A percentile compares a stretch with the other conserved stretches of the same genome.
Conservation (phyloP, 176 grass and related monocot species). For the Bromus sterilis region DNA sequence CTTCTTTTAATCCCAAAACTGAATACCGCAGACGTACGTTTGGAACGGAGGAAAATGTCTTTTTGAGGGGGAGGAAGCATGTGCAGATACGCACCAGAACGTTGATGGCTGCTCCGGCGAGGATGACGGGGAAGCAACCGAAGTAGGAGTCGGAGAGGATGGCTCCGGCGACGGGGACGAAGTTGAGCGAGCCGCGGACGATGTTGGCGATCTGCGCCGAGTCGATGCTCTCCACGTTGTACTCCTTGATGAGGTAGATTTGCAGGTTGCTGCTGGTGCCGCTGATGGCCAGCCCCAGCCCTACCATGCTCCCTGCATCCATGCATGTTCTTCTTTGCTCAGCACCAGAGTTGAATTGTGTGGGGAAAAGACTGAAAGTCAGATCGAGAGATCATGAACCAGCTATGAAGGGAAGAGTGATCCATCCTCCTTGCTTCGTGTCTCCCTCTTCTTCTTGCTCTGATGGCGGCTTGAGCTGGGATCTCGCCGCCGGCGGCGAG, state of each 20-base stretch:
- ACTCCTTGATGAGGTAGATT: background rate
- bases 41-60: background rate
- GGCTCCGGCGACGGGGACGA: slow-evolving; percentile 1
- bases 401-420: slow-evolving; percentile 1
- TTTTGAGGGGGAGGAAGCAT: background rate
- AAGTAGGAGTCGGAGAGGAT: slow-evolving; percentile 18
- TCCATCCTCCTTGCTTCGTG: background rate
- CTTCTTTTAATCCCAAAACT: background rate
- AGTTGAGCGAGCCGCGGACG: background rate
- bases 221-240: slow-evolving; percentile 18
- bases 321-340: background rate
- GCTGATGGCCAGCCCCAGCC: slow-evolving; percentile 1
- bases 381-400: background rate
- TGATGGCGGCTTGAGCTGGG: background rate
- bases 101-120: background rate
- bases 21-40: background rate
- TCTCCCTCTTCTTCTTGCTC: background rate
- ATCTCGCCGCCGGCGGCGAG: background rate
- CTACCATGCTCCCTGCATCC: background rate
- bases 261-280: slow-evolving; percentile 7
- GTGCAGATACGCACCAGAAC: background rate
- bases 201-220: background rate
- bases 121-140: slow-evolving; percentile 1
- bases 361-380: background rate
- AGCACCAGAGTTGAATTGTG: background rate